Conservation (phyloP, 2,329 filamentous ascomycete species). For the Pseudofabraea citricarpa region DNA sequence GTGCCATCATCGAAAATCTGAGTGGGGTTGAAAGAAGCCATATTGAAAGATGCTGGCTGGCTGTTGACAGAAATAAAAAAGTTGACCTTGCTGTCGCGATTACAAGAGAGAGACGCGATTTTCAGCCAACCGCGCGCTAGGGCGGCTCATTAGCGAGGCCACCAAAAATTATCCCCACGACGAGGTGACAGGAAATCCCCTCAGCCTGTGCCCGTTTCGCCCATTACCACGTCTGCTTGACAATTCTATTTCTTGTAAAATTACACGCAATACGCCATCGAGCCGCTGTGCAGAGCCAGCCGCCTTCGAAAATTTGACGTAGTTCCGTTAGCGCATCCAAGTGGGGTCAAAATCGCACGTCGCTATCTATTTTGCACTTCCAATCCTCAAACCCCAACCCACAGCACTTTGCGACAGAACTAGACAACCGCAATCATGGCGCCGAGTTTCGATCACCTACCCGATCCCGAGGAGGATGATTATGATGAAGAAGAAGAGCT, state of each 20-base stretch:
- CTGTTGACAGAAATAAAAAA: not conserved
- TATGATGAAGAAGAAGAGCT: conserved; percentile 91
- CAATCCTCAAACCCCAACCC: not conserved
- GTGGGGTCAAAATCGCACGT: not conserved
- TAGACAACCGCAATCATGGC: conserved; percentile 62
- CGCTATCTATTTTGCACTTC: not conserved
- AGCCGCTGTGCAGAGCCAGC: too few species aligned
- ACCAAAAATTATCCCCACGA: not conserved
- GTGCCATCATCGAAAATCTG: conserved; percentile 98
- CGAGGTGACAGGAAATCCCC: not conserved
- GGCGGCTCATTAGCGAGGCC: not conserved
- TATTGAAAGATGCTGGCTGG: conserved; percentile 10
- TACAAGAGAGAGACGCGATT: not conserved
- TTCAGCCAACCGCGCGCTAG: not conserved
- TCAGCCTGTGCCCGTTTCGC: not conserved
- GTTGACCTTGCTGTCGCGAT: not conserved
- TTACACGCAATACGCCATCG: too few species aligned
- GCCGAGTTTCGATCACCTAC: conserved; percentile 86
- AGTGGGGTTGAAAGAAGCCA: conserved; percentile 72
- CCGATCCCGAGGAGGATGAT: conserved; percentile 81
- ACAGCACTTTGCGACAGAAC: not conserved
- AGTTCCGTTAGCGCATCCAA: not conserved
- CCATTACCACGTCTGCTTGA: too few species aligned
- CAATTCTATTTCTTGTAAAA: too few species aligned
- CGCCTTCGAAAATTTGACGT: too few species aligned